Conservation (phyloP, 257 asterid genomes). For the Salvia splendens region DNA sequence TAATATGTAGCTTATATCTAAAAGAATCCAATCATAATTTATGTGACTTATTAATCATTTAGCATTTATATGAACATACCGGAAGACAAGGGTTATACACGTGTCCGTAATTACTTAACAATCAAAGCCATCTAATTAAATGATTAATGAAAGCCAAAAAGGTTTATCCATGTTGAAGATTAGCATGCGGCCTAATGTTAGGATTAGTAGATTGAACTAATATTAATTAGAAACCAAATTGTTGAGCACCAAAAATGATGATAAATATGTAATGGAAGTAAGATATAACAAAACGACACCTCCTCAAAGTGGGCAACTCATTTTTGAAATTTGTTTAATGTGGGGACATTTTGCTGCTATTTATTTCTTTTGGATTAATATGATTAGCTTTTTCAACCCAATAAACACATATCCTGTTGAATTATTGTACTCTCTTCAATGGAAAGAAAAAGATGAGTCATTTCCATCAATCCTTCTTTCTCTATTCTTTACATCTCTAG, state of each 20-base stretch:
- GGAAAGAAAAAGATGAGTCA: not conserved
- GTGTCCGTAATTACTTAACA: too few relatives aligned
- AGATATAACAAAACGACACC: not conserved
- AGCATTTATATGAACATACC: too few relatives aligned
- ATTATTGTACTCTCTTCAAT: constrained; percentile 20
- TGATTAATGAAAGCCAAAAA: too few relatives aligned
- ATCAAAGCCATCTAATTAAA: too few relatives aligned
- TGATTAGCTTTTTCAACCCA: not conserved
- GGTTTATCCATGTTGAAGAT: too few relatives aligned
- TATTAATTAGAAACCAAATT: not conserved
- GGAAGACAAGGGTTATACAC: too few relatives aligned
- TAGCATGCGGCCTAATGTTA: too few relatives aligned
- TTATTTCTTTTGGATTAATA: not conserved
- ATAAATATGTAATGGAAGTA: not conserved
- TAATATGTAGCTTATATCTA: too few relatives aligned
- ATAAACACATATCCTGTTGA: constrained; percentile 7
- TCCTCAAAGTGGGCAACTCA: not conserved
- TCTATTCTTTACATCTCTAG: not conserved
- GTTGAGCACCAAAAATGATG: not conserved
- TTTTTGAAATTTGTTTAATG: not conserved
- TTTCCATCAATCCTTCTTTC: constrained; percentile 7
- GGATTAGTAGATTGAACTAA: too few relatives aligned
- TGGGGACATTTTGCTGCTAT: constrained; percentile 16
- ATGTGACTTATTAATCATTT: too few relatives aligned
- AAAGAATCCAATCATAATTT: too few relatives aligned